Base-by-base conservation (phyloP, 192 early-diverging fungal genomes). In the Rhizophagus sp. region DNA sequence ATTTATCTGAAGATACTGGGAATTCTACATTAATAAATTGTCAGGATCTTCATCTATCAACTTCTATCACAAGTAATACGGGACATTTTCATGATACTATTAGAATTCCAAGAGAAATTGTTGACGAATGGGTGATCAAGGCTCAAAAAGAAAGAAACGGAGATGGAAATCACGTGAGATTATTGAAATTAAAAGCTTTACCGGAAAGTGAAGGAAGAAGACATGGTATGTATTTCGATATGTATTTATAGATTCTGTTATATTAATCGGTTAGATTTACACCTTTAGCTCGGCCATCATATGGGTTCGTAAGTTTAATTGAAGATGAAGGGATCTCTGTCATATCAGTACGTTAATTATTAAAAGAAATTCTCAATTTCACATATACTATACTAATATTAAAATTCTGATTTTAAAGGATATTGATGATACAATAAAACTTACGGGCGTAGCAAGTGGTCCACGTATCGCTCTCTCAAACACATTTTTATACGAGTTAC, bases 361-460 rank as follows among this genome's bases (percentile, higher is more conserved):
- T 75, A 30, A 47, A n/a, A 22, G 36, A 22, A 47, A 57, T 25
- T 52, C 15, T 62, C 17, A 39, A 6, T 11, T 39, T 41, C 9
- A 39, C 67, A 34, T 77, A 66, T 30, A 12, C 34, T 9, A 65
- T 25, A 47, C 25, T 73, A 36, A 62, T 13, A 75, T 62, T 34
- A 6, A 25, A n/a, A 1, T 75, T 57, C 13, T 33, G 5, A 62
- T 47, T 62, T 50, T 2, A 70, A 72, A 78, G 3, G 93, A 94
- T 77, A 93, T 97, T 74, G 96, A 97, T 83, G 96, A 97, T 82
- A 97, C 96, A 11, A 97, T 97, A 83, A 96, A 96, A 81, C 88
- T 93, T 12, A 95, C 95, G 0, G 87, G 91, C 30, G 88, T 97
- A 41, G 81, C 89, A 12, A 83, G 84, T 22, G 95, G 95, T n/a